phyloP scores from a whole-genome alignment of 1,284 basidiomycete genomes.

The Fomitopsis betulina region DNA sequence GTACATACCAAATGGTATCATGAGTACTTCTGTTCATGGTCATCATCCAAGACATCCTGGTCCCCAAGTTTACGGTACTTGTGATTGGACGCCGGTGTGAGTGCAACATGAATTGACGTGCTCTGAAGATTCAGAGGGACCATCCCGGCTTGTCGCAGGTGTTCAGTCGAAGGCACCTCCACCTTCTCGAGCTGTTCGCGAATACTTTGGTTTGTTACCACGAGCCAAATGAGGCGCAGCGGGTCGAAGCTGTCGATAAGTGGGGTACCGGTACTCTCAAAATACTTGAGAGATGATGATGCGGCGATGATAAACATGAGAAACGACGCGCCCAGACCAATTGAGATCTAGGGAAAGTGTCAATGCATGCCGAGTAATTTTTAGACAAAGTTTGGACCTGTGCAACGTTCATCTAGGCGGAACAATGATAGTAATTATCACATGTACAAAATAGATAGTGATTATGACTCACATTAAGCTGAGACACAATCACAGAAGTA shows the following conservation, averaged over 20 bases:
- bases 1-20: too few species aligned
- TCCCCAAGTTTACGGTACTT: not conserved
- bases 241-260: not conserved
- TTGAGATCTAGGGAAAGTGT: not conserved
- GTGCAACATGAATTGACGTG: not conserved
- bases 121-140: not conserved
- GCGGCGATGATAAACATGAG: not conserved
- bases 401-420: not conserved
- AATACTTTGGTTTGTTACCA: not conserved
- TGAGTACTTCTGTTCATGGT: too few species aligned
- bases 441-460: not conserved
- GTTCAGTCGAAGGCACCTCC: too few species aligned
- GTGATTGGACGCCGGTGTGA: not conserved
- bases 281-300: not conserved
- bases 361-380: not conserved
- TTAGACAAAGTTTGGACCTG: not conserved
- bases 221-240: not conserved
- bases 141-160: too few species aligned
- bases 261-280: not conserved
- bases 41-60: too few species aligned
- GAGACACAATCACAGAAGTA: not conserved
- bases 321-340: not conserved
- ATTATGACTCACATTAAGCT: not conserved
- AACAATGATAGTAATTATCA: not conserved
- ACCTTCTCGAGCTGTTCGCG: too few species aligned